A percentile compares a stretch with the other conserved stretches of the same genome.
Conservation (phyloP, 306 rosid species). For the Macrotyloma uniflorum region DNA sequence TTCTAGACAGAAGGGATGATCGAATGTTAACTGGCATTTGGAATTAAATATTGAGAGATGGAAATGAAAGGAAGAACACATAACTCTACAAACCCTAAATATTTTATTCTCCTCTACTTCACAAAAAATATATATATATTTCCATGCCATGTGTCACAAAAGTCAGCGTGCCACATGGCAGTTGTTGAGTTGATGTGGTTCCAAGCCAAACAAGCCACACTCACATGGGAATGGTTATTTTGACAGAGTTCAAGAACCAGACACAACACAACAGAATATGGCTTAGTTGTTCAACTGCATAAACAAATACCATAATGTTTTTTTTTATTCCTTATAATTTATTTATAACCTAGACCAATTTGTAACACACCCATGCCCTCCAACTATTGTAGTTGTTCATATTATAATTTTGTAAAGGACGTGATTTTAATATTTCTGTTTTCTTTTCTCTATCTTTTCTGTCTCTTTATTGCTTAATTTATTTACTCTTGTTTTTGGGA, state of each 20-base stretch:
- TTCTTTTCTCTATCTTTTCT: constrained; percentile 1
- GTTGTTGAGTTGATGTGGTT: constrained; percentile 6
- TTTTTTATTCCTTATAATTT: not conserved
- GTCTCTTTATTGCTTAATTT: not conserved
- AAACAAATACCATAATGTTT: constrained; percentile 34
- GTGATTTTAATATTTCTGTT: not conserved
- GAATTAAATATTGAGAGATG: constrained; percentile 34
- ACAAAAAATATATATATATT: not conserved
- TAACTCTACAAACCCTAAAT: constrained; percentile 30
- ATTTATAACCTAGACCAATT: constrained; percentile 38
- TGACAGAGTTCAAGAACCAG: constrained; percentile 34
- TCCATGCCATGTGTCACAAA: constrained; percentile 25
- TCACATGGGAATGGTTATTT: constrained; percentile 47
- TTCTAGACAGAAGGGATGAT: constrained; percentile 40
- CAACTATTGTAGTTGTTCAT: constrained; percentile 28
- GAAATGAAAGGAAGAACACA: constrained; percentile 20
- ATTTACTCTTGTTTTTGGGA: constrained; percentile 23
- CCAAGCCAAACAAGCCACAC: constrained; percentile 29
- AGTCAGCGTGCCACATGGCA: constrained; percentile 37
- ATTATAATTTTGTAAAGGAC: not conserved
- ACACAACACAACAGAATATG: constrained; percentile 48
- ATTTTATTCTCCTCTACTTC: not conserved
- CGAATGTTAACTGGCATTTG: constrained; percentile 54
- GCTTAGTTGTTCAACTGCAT: constrained; percentile 51
- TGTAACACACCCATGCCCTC: constrained; percentile 42